These are phyloP conservation scores for Hypoxylon cercidicola DNA, from an alignment of 495 filamentous ascomycete species.

Conservation along the genomic window DNA sequence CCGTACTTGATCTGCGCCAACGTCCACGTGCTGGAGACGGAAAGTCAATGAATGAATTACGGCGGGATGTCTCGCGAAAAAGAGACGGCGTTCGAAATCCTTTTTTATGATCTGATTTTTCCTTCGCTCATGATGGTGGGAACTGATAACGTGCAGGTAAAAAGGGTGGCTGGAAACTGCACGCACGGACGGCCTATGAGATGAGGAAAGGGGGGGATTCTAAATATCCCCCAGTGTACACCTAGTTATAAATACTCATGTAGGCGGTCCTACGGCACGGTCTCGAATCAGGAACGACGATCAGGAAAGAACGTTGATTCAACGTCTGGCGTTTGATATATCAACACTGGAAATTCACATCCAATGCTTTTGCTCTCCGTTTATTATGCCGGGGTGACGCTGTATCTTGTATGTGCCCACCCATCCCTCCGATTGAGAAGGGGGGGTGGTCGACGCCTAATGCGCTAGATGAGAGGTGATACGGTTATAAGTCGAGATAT, in stretches of 20 bases:
- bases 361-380: background rate
- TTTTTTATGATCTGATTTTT: background rate
- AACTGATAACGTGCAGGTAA: slow-evolving; percentile 7
- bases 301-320: slow-evolving; percentile 18
- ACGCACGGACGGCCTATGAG: slow-evolving; percentile 4
- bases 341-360: slow-evolving; percentile 13
- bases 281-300: slow-evolving; percentile 8
- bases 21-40: background rate
- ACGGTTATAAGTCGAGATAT: too few species aligned
- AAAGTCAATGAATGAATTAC: slow-evolving; percentile 31
- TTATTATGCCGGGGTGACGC: background rate
- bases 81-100: slow-evolving; percentile 27
- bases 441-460: too few species aligned
- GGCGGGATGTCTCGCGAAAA: slow-evolving; percentile 18
- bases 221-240: slow-evolving; percentile 11
- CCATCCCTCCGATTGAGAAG: too few species aligned
- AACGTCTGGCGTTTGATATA: background rate
- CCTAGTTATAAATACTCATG: slow-evolving; percentile 6
- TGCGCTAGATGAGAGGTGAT: too few species aligned
- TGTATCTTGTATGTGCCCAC: too few species aligned
- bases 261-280: slow-evolving; percentile 6
- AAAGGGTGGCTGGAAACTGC: background rate
- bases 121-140: slow-evolving; percentile 13
- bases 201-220: background rate
- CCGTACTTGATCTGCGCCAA: slow-evolving; percentile 14